These are phyloP conservation scores for Escovopsis sp. DNA, from an alignment of 2,329 filamentous ascomycete genomes.

Conservation along the genomic window DNA sequence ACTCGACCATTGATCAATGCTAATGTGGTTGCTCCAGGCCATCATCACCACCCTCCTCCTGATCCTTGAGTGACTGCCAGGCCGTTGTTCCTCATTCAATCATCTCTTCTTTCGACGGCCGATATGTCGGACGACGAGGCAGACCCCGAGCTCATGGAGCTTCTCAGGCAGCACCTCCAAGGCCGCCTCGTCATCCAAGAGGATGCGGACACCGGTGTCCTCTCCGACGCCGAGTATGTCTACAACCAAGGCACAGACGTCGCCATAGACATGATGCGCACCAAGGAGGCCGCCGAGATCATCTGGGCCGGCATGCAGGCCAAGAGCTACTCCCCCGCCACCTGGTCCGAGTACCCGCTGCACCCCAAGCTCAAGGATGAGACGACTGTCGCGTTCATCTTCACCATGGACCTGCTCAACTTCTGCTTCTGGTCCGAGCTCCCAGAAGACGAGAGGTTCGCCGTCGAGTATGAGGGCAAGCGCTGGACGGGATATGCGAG, in stretches of 20 bases:
- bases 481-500: constrained; percentile 94
- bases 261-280: constrained; percentile 67
- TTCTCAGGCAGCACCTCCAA: constrained; percentile 67
- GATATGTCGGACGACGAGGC: constrained; percentile 82
- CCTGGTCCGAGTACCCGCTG: constrained; percentile 78
- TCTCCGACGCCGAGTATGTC: constrained; percentile 70
- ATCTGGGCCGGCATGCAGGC: constrained; percentile 75
- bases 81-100: background rate
- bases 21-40: background rate
- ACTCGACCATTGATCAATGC: background rate
- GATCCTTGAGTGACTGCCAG: no score
- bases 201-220: constrained; percentile 64
- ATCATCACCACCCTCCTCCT: background rate
- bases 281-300: constrained; percentile 64
- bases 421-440: constrained; percentile 90
- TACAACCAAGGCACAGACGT: constrained; percentile 91
- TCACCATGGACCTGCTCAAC: constrained; percentile 92
- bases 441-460: constrained; percentile 57
- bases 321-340: constrained; percentile 68
- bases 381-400: constrained; percentile 76
- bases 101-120: background rate
- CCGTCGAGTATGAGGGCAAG: constrained; percentile 65
- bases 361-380: constrained; percentile 77
- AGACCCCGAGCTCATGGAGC: constrained; percentile 73
- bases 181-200: constrained; percentile 38